Conservation (phyloP, 1,139 yeast genomes). For the Debaryomyces sp. region DNA sequence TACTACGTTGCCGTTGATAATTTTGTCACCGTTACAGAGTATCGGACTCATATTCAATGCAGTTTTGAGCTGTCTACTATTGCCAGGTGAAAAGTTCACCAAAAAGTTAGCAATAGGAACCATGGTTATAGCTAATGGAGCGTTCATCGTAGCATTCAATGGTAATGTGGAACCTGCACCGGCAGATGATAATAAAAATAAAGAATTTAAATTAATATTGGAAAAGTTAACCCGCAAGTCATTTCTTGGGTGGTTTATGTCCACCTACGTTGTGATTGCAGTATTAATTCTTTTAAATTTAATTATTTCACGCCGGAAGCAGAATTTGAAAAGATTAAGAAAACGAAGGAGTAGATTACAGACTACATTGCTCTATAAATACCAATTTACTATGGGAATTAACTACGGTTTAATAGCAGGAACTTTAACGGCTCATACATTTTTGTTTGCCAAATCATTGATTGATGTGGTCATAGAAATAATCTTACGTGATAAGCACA, state of each 20-base stretch:
- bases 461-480: slow-evolving; percentile 66
- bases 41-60: slow-evolving; percentile 87
- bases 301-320: slow-evolving; percentile 15
- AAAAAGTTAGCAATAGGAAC: slow-evolving; percentile 64
- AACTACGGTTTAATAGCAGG: slow-evolving; percentile 76
- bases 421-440: slow-evolving; percentile 80
- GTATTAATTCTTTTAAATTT: slow-evolving; percentile 28
- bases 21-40: slow-evolving; percentile 83
- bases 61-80: slow-evolving; percentile 62
- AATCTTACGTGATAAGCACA: slow-evolving; percentile 35
- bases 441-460: slow-evolving; percentile 80
- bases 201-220: slow-evolving; percentile 31
- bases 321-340: slow-evolving; percentile 3
- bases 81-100: slow-evolving; percentile 73
- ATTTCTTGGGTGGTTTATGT: slow-evolving; percentile 43
- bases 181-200: slow-evolving; percentile 23
- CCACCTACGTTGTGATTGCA: slow-evolving; percentile 35
- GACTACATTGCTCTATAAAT: slow-evolving; percentile 18
- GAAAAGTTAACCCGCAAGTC: slow-evolving; percentile 25
- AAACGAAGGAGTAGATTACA: slow-evolving; percentile 15
- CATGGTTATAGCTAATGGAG: slow-evolving; percentile 68
- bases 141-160: slow-evolving; percentile 76
- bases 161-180: slow-evolving; percentile 43
- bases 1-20: slow-evolving; percentile 78
- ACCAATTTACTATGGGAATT: slow-evolving; percentile 50